These are phyloP conservation scores for Meira nashicola DNA, from an alignment of 1,284 basidiomycete species.

Conservation along the genomic window DNA sequence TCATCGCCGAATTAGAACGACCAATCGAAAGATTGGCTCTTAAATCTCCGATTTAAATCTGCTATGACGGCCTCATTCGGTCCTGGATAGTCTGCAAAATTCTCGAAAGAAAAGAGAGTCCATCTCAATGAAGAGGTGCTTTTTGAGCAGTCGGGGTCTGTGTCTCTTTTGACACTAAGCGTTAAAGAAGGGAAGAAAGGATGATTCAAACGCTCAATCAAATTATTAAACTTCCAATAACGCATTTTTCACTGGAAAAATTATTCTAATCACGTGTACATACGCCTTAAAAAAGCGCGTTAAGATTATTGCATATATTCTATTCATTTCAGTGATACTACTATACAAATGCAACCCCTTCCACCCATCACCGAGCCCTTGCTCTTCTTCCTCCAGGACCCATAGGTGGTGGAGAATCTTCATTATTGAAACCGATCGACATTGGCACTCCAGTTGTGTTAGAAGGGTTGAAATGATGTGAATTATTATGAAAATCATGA, in stretches of 20 bases:
- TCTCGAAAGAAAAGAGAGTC: background rate
- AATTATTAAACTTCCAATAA: no score
- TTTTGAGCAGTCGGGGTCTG: conserved; percentile 13
- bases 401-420: background rate
- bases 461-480: background rate
- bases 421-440: background rate
- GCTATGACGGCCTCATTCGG: conserved; percentile 13
- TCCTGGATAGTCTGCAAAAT: conserved; percentile 10
- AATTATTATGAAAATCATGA: background rate
- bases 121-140: conserved; percentile 13
- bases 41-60: conserved; percentile 3
- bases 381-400: conserved; percentile 1
- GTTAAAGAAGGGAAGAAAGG: conserved; percentile 6
- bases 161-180: conserved; percentile 11
- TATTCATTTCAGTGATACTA: no score
- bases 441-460: no score
- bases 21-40: background rate
- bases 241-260: no score
- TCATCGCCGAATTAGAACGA: conserved; percentile 3
- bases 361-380: background rate
- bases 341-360: no score
- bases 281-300: no score
- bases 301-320: no score
- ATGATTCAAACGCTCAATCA: background rate
- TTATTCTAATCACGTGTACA: no score